Conservation (phyloP, 257 asterid species). For the Gardenia jasminoides region DNA sequence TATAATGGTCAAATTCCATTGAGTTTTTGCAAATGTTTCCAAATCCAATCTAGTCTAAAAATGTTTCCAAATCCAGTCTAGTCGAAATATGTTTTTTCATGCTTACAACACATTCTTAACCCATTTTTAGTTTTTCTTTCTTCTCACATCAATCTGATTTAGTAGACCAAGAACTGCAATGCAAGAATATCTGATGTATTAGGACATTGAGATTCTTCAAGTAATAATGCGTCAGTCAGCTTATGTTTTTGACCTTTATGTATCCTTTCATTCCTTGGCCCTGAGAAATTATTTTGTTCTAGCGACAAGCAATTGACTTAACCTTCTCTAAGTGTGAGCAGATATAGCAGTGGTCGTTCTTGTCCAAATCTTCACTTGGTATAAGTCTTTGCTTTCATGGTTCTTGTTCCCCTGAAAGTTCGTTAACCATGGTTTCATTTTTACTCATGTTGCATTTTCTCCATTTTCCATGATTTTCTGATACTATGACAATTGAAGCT, state of each 20-base stretch:
- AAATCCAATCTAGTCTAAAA: too few species aligned
- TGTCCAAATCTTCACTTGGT: background rate
- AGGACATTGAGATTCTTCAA: too few species aligned
- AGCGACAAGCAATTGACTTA: background rate
- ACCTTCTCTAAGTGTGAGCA: background rate
- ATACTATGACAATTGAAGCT: background rate
- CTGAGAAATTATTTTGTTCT: background rate
- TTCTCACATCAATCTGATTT: too few species aligned
- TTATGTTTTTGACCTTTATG: background rate
- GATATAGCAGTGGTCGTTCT: background rate
- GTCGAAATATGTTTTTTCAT: too few species aligned
- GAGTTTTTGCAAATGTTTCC: too few species aligned
- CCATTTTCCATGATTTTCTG: background rate
- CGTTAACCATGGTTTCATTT: background rate
- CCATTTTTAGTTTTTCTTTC: too few species aligned
- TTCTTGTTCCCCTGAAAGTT: background rate
- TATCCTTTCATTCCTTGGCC: background rate
- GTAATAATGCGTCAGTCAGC: too few species aligned
- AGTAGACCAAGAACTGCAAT: too few species aligned
- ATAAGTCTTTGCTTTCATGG: background rate
- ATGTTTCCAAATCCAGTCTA: too few species aligned
- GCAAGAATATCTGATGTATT: too few species aligned
- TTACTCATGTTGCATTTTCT: background rate
- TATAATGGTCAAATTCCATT: too few species aligned
- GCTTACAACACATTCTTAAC: too few species aligned